These are phyloP conservation scores for Fusarium pilosicola DNA, from an alignment of 2,329 filamentous ascomycete species.

Conservation along the genomic window DNA sequence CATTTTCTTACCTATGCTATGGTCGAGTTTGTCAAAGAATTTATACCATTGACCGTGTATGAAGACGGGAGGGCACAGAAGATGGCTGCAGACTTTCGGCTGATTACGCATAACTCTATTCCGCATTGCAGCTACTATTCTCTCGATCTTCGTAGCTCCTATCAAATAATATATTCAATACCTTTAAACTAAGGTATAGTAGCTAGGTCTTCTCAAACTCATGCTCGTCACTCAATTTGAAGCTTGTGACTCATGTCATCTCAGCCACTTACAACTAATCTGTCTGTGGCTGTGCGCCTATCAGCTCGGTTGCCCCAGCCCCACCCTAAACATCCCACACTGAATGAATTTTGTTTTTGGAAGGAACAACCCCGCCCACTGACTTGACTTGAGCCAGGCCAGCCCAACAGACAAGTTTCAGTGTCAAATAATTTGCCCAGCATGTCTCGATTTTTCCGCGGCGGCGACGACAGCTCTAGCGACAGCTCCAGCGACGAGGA, in stretches of 20 bases:
- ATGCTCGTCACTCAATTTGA: background rate
- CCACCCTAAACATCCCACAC: slow-evolving; percentile 52
- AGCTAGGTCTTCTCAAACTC: background rate
- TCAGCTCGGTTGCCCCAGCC: slow-evolving; percentile 51
- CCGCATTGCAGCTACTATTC: background rate
- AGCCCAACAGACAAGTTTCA: slow-evolving; percentile 43
- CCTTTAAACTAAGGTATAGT: background rate
- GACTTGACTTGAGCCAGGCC: slow-evolving; percentile 44
- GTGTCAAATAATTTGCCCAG: slow-evolving; percentile 54
- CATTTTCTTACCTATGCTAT: background rate
- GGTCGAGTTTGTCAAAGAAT: background rate
- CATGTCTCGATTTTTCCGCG: slow-evolving; percentile 98
- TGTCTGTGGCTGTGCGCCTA: slow-evolving; percentile 28
- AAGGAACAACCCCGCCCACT: slow-evolving; percentile 52
- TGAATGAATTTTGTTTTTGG: slow-evolving; percentile 48
- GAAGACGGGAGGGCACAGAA: background rate
- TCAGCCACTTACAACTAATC: slow-evolving; percentile 14
- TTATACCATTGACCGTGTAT: background rate
- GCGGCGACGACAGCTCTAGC: slow-evolving; percentile 90
- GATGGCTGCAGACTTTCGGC: background rate
- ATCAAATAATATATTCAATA: background rate
- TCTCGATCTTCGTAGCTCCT: background rate
- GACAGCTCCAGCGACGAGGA: slow-evolving; percentile 97
- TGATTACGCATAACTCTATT: background rate
- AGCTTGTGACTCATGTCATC: background rate